Evolutionary conservation across 2,329 filamentous ascomycete genomes (phyloP).

Genomic region (Leptosphaerulina australis): DNA sequence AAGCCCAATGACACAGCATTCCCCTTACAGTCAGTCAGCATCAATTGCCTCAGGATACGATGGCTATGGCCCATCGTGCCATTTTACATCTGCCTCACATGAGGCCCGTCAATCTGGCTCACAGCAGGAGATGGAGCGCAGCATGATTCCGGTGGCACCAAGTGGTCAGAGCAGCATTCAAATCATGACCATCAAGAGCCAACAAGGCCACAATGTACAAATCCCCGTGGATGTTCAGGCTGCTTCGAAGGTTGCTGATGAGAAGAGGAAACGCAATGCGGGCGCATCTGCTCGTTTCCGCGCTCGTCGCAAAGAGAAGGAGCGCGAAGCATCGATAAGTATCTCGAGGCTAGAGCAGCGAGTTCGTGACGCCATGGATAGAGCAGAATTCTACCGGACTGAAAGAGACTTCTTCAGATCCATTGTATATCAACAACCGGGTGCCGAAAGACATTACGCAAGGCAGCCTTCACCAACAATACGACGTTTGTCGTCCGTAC

Average conservation of each 20-base stretch:
- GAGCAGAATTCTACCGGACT: constrained; percentile 73
- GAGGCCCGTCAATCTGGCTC: constrained; percentile 4
- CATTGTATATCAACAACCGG: constrained; percentile 65
- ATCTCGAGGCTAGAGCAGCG: constrained; percentile 73
- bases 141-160: constrained; percentile 55
- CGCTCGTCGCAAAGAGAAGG: constrained; percentile 80
- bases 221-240: constrained; percentile 81
- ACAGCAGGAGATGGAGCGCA: constrained; percentile 35
- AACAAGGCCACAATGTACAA: constrained; percentile 57
- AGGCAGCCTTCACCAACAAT: constrained; percentile 53
- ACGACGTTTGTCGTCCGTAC: constrained; percentile 39
- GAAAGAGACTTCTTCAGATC: constrained; percentile 71
- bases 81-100: constrained; percentile 22
- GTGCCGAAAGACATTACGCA: constrained; percentile 54
- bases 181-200: constrained; percentile 61
- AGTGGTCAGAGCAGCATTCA: constrained; percentile 57
- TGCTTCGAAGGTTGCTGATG: constrained; percentile 80
- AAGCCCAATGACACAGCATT: constrained; percentile 57
- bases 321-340: constrained; percentile 71
- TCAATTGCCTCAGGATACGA: constrained; percentile 45
- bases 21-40: constrained; percentile 43
- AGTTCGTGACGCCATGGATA: constrained; percentile 69
- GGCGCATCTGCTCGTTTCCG: constrained; percentile 84
- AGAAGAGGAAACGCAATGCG: constrained; percentile 84
- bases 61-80: constrained; percentile 40